Evolutionary conservation across 2,329 filamentous ascomycete genomes (phyloP), one percentile per base, ranked within the genome.

Genomic region (Alternaria incomplexa): DNA sequence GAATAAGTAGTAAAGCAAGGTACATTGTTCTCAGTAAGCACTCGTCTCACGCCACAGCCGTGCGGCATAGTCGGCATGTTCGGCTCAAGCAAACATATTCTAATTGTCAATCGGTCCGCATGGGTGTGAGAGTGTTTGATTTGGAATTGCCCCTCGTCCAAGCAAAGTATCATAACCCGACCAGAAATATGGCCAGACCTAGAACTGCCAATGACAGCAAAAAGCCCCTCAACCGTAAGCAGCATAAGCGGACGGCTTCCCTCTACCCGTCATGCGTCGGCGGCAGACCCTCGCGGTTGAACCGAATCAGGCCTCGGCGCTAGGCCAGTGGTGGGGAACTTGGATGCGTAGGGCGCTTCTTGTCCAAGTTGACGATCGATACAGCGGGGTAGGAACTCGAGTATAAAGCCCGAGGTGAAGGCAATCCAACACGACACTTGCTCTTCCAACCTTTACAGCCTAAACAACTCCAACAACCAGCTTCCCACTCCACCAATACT

Each of bases 321-420:
- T 62, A 55, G 53, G 25, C 11, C n/a, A 50, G 47, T 51, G 28
- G 48, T 51, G 17, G 48, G 28, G 26, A 51, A 13, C 26, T 30
- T 51, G 45, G 17, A 26, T 48, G 40, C 48, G 54, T 53, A 23
- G 28, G 30, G 61, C 44, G 53, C 55, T 36, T 43, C 30, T 23
- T 40, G 22, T 20, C 9, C 53, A 40, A 30, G 46, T 60, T 64
- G 64, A 56, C 52, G 62, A 69, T 70, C 70, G 44, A 40, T 50
- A 57, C 66, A 59, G 71, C 67, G 71, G 71, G 71, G 71, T 73
- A 73, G 59, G 25, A 30, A 40, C 40, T 40, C 20, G 53, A 15
- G 59, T 69, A 73, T 73, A 73, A 73, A 73, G 61, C 25, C 56
- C 28, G 36, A 30, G 17, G 30, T 50, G 43, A 44, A 44, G 25